Percentiles rank a stretch among this genome's conserved stretches.
Evolutionary conservation across 257 asterid genomes (phyloP).

Genomic region (Nicotiana tomentosiformis): DNA sequence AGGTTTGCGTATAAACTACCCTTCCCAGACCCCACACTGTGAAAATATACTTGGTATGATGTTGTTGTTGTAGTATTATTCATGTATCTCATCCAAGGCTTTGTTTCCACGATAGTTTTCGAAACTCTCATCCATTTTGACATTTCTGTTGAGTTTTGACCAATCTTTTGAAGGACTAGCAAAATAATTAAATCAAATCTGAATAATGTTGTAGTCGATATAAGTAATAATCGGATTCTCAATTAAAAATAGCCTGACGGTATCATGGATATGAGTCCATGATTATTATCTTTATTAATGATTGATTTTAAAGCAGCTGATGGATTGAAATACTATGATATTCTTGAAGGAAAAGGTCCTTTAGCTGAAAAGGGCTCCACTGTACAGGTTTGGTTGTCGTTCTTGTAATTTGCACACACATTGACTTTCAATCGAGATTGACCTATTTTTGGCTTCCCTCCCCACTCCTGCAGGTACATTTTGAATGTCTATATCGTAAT

Average conservation of each 20-base stretch:
- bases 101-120: neutral
- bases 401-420: neutral
- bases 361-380: conserved; percentile 72
- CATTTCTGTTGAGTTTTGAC: neutral
- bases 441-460: conserved; percentile 14
- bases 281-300: conserved; percentile 1
- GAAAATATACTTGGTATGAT: too few species aligned
- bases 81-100: neutral
- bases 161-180: neutral
- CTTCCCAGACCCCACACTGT: too few species aligned
- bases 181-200: neutral
- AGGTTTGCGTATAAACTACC: too few species aligned
- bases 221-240: neutral
- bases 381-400: conserved; percentile 52
- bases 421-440: neutral
- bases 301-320: conserved; percentile 55
- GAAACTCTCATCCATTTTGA: neutral
- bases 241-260: neutral
- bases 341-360: conserved; percentile 79
- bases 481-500: conserved; percentile 87
- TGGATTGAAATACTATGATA: conserved; percentile 80
- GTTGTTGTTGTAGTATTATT: too few species aligned
- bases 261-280: neutral
- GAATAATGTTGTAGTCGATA: neutral
- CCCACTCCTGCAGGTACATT: conserved; percentile 56